Evolutionary conservation across 2,329 filamentous ascomycete species (phyloP), one percentile per base, ranked within the genome.

Genomic region (Botrytis byssoidea): DNA sequence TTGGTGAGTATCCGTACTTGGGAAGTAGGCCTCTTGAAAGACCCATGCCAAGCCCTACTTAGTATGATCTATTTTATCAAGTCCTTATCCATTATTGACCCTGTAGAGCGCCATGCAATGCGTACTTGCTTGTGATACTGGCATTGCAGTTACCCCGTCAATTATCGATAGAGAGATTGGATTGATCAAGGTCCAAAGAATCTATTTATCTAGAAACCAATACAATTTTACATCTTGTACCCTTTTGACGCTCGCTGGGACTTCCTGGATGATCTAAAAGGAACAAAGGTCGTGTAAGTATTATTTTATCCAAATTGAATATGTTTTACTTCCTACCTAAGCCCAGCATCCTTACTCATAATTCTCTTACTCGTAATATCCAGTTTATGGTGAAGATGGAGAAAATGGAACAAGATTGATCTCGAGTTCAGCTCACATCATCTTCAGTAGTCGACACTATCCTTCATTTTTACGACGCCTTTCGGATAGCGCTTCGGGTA

Each of bases 401-500:
- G 37, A 48, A 20, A 48, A 66, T 46, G 63, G 42, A 51, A 66
- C 44, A 29, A 48, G 29, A 40, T 57, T 57, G 35, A 42, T 20
- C 35, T 68, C 2, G 35, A 68, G 66, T 68, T 68, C 66, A 68
- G 66, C 66, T 68, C 66, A 57, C 66, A 68, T 68, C 65, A 70
- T n/a, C 55, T 70, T 70, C 71, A 66, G 71, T 57, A 73, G 66
- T 73, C 71, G 40, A 70, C 65, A 60, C 71, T 70, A 70, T 69
- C 42, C 32, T 51, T 72, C 64, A 57, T 72, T 72, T 72, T 35
- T 72, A 32, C 64, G 57, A 72, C 63, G 71, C 71, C 63, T 72
- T 51, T 68, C 63, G 70, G 70, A 60, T 72, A 72, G 70, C 51
- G 70, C 64, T 70, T 73, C 72, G 72, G 72, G n/a, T 70, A 60